phyloP scores from a whole-genome alignment of 1,284 basidiomycete species.

The Melampsora americana region DNA sequence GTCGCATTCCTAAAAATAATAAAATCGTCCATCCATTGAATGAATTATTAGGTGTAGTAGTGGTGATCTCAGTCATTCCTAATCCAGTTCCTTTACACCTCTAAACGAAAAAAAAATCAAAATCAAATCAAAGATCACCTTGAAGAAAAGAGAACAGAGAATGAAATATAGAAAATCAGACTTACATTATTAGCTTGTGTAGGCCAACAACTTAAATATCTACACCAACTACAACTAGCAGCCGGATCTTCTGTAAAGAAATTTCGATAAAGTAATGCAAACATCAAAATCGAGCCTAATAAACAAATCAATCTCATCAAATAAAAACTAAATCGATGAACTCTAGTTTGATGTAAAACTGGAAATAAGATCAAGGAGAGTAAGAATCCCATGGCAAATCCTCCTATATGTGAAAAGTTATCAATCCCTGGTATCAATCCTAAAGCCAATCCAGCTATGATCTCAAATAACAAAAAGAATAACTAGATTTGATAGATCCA shows the following conservation, averaged over 20 bases:
- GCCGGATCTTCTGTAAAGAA: slow-evolving; percentile 37
- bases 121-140: background rate
- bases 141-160: background rate
- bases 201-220: slow-evolving; percentile 43
- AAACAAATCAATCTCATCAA: slow-evolving; percentile 12
- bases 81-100: slow-evolving; percentile 42
- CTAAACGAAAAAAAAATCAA: background rate
- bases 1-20: no score
- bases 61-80: slow-evolving; percentile 30
- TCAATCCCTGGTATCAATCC: slow-evolving; percentile 53
- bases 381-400: slow-evolving; percentile 51
- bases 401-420: slow-evolving; percentile 55
- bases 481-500: slow-evolving; percentile 4
- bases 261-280: slow-evolving; percentile 32
- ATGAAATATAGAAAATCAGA: background rate
- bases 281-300: slow-evolving; percentile 32
- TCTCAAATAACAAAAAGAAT: slow-evolving; percentile 31
- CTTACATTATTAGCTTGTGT: slow-evolving; percentile 39
- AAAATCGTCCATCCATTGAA: no score
- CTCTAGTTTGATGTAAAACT: slow-evolving; percentile 26
- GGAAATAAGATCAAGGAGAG: slow-evolving; percentile 23
- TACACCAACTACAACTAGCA: slow-evolving; percentile 39
- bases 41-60: background rate
- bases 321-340: slow-evolving; percentile 33
- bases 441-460: slow-evolving; percentile 49